Evolutionary conservation across 768 basidiomycete genomes (phyloP).

Genomic region (Hemileccinum rubropunctum): DNA sequence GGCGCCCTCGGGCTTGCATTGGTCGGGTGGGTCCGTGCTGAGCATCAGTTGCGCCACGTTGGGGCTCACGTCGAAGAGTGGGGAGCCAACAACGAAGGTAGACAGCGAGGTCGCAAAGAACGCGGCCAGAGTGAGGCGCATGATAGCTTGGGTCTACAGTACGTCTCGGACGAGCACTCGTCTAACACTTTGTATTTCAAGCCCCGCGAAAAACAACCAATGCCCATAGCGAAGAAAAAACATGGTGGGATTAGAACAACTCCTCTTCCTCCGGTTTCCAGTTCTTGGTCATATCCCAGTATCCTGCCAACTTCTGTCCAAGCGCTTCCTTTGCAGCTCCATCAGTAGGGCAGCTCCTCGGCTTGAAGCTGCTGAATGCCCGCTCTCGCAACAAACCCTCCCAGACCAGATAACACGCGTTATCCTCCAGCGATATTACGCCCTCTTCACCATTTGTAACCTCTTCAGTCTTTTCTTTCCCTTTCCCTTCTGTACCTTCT

Average conservation of each 20-base stretch:
- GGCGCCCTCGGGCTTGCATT: neutral
- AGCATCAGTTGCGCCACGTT: conserved; percentile 5
- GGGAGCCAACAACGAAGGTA: conserved; percentile 1
- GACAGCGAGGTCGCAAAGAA: neutral
- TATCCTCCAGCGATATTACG: conserved; percentile 66
- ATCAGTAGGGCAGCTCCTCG: conserved; percentile 82
- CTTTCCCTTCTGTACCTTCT: conserved; percentile 30
- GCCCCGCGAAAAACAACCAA: conserved; percentile 1
- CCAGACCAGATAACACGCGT: conserved; percentile 91
- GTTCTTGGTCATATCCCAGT: conserved; percentile 95
- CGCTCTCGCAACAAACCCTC: conserved; percentile 86
- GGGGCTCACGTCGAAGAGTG: neutral
- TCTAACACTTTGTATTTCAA: neutral
- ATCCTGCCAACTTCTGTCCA: conserved; percentile 80
- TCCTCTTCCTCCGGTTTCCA: conserved; percentile 84
- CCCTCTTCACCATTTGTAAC: conserved; percentile 8
- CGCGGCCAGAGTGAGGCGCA: conserved; percentile 3
- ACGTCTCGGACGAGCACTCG: neutral
- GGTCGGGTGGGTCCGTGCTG: neutral
- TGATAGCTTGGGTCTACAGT: conserved; percentile 2
- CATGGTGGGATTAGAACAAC: conserved; percentile 41
- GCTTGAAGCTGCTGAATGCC: conserved; percentile 75
- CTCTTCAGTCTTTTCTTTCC: conserved; percentile 35
- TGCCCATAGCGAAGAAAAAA: neutral
- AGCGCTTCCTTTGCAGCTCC: conserved; percentile 80